Evolutionary conservation across 2,329 filamentous ascomycete species (phyloP).

Genomic region (Epichloe uncinata): DNA sequence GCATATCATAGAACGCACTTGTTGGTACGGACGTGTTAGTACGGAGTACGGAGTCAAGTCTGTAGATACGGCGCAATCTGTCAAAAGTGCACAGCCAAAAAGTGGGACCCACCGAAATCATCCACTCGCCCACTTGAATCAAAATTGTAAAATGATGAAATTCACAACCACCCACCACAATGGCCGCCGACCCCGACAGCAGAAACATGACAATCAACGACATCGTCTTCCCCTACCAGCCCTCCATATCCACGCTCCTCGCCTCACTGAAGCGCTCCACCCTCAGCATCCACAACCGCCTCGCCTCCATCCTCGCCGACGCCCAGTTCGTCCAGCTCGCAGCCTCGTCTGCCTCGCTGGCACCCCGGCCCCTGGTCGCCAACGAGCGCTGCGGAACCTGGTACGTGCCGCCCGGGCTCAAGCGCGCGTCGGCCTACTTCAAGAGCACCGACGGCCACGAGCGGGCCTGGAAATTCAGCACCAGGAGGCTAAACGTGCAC

Average conservation of each 20-base stretch:
- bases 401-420: constrained; percentile 66
- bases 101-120: not conserved
- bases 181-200: not conserved
- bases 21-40: too few relatives aligned
- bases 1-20: too few relatives aligned
- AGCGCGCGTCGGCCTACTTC: constrained; percentile 74
- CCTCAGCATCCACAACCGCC: constrained; percentile 67
- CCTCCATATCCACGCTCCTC: constrained; percentile 57
- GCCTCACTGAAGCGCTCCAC: constrained; percentile 62
- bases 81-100: not conserved
- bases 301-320: constrained; percentile 66
- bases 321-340: constrained; percentile 58
- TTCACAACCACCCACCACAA: not conserved
- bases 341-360: constrained; percentile 29
- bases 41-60: too few relatives aligned
- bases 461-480: constrained; percentile 82
- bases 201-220: constrained; percentile 22
- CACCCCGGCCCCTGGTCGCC: constrained; percentile 59
- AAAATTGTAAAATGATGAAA: not conserved
- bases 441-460: constrained; percentile 96
- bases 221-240: constrained; percentile 38
- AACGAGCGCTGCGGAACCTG: constrained; percentile 95
- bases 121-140: not conserved
- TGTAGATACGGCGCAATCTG: too few relatives aligned
- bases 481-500: constrained; percentile 72